Evolutionary conservation across 164 flowering plant genomes (phyloP), one percentile per base, ranked within the genome.

Genomic region (Amborella trichopoda): DNA sequence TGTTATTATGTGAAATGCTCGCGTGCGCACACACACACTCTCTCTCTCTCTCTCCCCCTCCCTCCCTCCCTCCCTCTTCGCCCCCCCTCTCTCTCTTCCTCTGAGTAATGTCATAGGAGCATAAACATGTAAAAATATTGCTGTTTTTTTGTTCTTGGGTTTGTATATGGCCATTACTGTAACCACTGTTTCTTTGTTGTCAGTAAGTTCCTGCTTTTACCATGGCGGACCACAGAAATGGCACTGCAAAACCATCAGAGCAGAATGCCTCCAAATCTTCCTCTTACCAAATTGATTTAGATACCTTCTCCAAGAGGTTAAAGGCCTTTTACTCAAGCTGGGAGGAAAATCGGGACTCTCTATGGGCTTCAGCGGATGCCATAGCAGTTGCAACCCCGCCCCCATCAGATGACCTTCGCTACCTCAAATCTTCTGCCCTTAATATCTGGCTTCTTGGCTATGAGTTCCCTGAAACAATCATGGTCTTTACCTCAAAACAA

Each of bases 391-490:
- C 94, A 21, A 81, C 90, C 0, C 90, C 96, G 39, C 94, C 90
- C 5, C 40, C 71, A 18, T 80, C 84, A 0, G 81, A 81, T 26
- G 94, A 86, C 42, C 50, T 83, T 38, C 69, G 90, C 12, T 86
- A 82, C 49, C 60, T 80, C 33, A 82, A 86, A 49, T 82, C 89
- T 1, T 81, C 88, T 1, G 91, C 91, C 1, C 38, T 85, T 30
- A 76, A 78, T 48, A 61, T 80, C 18, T 86, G 94, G 94, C 41
- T 86, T 63, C 58, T 83, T 23, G 94, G 87, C 26, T 74, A 78
- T 61, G 96, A 80, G 63, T 83, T 86, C 59, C 94, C 96, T 0
- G 91, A 82, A 52, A 85, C 91, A 2, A 73, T 85, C 5, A 85
- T 82, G 77, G 80, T 82, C 40, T 85, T 85, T 57, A 58, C 50